Percentiles rank a stretch among this genome's conserved stretches.
Conservation (phyloP, 2,329 filamentous ascomycete species). For the Daldinia sp. region DNA sequence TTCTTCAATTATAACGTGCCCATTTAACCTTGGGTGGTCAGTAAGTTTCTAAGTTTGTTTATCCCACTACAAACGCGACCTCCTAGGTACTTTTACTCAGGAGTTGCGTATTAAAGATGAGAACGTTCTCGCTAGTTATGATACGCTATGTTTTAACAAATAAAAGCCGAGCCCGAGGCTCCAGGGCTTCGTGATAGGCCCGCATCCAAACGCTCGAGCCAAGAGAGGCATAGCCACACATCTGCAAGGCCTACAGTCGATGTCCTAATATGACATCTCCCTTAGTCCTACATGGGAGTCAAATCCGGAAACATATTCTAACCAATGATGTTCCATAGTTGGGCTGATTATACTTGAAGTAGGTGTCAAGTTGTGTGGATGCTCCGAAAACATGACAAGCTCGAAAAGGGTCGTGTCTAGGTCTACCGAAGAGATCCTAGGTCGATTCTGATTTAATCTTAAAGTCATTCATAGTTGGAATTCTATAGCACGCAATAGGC, state of each 20-base stretch:
- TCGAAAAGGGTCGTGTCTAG: background rate
- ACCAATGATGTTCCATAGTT: background rate
- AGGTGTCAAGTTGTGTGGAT: background rate
- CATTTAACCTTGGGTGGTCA: background rate
- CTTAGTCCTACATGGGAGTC: background rate
- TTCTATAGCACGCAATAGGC: too few species aligned
- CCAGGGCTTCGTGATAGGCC: background rate
- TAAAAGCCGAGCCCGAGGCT: background rate
- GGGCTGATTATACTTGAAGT: background rate
- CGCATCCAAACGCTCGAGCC: background rate
- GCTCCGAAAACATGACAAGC: background rate
- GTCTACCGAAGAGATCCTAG: background rate
- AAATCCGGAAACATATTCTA: background rate
- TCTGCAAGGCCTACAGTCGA: background rate
- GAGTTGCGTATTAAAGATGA: background rate
- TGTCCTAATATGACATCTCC: background rate
- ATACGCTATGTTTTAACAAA: background rate
- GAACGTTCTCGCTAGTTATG: too few species aligned
- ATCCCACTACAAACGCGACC: background rate
- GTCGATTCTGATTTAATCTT: background rate
- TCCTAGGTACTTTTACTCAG: background rate
- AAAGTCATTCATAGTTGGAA: background rate
- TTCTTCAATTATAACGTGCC: background rate
- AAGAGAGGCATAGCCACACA: background rate
- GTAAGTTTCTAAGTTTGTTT: background rate